These are phyloP conservation scores for Paracamarosporium sp. DNA, from an alignment of 2,329 filamentous ascomycete genomes.

Conservation along the genomic window DNA sequence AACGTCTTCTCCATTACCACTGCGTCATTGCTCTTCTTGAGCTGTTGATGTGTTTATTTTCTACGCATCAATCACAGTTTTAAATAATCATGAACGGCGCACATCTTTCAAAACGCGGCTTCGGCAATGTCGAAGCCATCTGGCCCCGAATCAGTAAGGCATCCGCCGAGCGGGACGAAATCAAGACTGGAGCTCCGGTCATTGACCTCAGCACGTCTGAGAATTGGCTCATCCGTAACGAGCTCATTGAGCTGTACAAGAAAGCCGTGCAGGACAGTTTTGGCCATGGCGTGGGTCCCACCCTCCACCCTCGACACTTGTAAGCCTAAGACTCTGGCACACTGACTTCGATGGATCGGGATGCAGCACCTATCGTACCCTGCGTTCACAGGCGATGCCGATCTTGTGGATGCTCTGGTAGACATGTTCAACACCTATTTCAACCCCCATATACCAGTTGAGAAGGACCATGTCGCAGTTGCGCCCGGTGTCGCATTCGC, in stretches of 20 bases:
- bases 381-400: slow-evolving; percentile 24
- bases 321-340: too few relatives aligned
- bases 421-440: slow-evolving; percentile 37
- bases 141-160: slow-evolving; percentile 25
- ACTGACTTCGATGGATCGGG: too few relatives aligned
- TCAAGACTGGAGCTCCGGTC: neutral
- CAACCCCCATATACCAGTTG: slow-evolving; percentile 25
- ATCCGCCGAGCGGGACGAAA: slow-evolving; percentile 13
- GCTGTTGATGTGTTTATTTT: too few relatives aligned
- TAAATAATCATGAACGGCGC: too few relatives aligned
- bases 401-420: slow-evolving; percentile 21
- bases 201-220: slow-evolving; percentile 33
- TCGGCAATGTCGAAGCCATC: slow-evolving; percentile 18
- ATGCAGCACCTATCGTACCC: slow-evolving; percentile 24
- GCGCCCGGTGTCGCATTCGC: slow-evolving; percentile 21
- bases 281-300: too few relatives aligned
- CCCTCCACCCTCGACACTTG: too few relatives aligned
- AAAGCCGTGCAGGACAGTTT: slow-evolving; percentile 13
- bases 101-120: slow-evolving; percentile 11
- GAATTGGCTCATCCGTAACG: slow-evolving; percentile 26
- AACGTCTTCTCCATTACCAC: too few relatives aligned
- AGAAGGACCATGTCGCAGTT: slow-evolving; percentile 21
- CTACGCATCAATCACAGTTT: too few relatives aligned
- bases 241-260: slow-evolving; percentile 22
- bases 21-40: too few relatives aligned